Conservation (phyloP, 2,329 filamentous ascomycete species). For the Xylariales sp. region DNA sequence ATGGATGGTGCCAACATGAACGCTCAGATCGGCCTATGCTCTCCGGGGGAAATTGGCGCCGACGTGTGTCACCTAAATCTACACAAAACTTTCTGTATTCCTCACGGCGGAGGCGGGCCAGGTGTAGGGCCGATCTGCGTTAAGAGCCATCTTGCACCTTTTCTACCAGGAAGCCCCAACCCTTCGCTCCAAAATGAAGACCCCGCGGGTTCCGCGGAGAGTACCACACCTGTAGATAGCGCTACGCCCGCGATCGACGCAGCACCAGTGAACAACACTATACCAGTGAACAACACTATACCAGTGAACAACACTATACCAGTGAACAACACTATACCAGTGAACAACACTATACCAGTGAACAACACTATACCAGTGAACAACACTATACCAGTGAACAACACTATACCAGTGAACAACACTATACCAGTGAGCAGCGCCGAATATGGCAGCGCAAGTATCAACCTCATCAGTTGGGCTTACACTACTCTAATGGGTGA, state of each 20-base stretch:
- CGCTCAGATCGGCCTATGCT: conserved; percentile 94
- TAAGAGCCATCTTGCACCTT: conserved; percentile 80
- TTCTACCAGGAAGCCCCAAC: conserved; percentile 72
- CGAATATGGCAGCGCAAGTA: conserved; percentile 87
- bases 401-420: conserved; percentile 54
- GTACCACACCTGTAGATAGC: conserved; percentile 49
- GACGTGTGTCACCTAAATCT: conserved; percentile 98
- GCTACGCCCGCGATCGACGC: no score
- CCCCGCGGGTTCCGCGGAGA: not conserved
- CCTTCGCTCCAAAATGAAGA: not conserved
- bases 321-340: conserved; percentile 75
- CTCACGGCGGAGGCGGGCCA: conserved; percentile 92
- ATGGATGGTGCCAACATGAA: conserved; percentile 99
- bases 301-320: conserved; percentile 78
- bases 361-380: conserved; percentile 55
- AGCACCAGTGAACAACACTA: conserved; percentile 50
- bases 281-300: conserved; percentile 75
- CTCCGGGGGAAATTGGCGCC: conserved; percentile 92
- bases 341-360: conserved; percentile 71
- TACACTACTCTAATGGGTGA: conserved; percentile 94
- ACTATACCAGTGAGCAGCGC: conserved; percentile 79
- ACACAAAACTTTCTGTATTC: conserved; percentile 99
- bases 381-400: conserved; percentile 51
- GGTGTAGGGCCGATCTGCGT: conserved; percentile 95
- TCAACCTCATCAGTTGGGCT: conserved; percentile 92